Base-by-base conservation (phyloP, 345 rosid genomes). In the Eucalyptus leucophloia region DNA sequence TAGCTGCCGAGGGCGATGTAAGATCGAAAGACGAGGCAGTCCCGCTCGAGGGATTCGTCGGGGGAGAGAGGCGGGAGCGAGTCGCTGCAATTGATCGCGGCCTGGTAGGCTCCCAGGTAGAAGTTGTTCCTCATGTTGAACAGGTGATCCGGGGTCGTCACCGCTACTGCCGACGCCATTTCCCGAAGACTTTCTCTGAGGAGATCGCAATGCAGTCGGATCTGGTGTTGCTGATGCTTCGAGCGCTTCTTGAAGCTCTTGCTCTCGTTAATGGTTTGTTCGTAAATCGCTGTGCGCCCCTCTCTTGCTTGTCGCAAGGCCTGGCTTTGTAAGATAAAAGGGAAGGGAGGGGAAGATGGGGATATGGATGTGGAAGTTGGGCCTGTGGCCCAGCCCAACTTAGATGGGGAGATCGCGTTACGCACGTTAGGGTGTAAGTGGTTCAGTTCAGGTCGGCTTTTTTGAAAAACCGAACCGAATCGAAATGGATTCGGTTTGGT, bases 1-100 rank as follows among this genome's bases (percentile, higher is more conserved):
- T 95, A 96, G 93, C 96, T 96, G 60, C 98, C 97, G 49, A 98
- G 99, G 87, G 99, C 98, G 92, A 98, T 93, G 95, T 98, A 97
- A 30, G 99, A 97, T 89, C 99, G 96, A 93, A 92, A 91, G 77
- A 98, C 97, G 91, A 98, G 95, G 92, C 94, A 95, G 92, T 98
- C 99, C n/a, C 97, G 96, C 91, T 98, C 99, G 87, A 97, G 90
- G 92, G 93, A 92, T 89, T 98, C 98, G 32, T 98, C 99, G 10
- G 94, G 93, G 24, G 99, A 93, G 86, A 97, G 97, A 50, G 93
- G 89, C 21, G 96, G 95, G 50, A 97, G 89, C 86, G 91, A 90
- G 86, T 97, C 98, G 90, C 99, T 94, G 95, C 92, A 95, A 95
- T 98, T 98, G 90, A 98, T 97, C 80, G 99, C 98, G 11, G 98